Evolutionary conservation across 73 alveolate genomes (phyloP).

Genomic region (Paramecium pentaurelia): DNA sequence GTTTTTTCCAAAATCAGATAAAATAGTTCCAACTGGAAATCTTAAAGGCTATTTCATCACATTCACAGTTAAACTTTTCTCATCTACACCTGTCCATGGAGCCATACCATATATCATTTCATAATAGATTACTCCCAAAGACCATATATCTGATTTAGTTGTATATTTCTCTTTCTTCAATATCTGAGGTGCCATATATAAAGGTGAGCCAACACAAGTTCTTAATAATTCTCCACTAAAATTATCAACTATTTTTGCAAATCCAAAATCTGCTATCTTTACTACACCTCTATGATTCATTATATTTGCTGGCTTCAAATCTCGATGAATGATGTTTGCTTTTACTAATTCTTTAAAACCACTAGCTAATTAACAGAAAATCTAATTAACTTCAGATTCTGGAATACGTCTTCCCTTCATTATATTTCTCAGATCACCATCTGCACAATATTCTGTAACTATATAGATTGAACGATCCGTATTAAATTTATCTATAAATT

Average conservation of each 20-base stretch:
- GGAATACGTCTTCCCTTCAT: conserved; percentile 29
- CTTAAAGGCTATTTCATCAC: background rate
- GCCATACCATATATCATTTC: conserved; percentile 56
- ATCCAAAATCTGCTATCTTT: conserved; percentile 60
- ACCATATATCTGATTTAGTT: conserved; percentile 53
- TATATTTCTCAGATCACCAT: conserved; percentile 33
- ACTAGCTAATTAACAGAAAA: conserved; percentile 6
- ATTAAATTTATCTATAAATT: conserved; percentile 17
- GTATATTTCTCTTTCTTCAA: conserved; percentile 23
- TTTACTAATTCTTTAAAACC: conserved; percentile 43
- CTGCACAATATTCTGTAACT: conserved; percentile 52
- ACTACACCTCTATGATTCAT: background rate
- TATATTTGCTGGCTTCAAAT: conserved; percentile 51
- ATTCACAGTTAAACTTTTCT: background rate
- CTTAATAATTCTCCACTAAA: background rate
- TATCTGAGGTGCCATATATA: conserved; percentile 58
- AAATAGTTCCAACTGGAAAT: background rate
- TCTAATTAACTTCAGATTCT: conserved; percentile 29
- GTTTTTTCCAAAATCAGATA: background rate
- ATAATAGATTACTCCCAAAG: conserved; percentile 55
- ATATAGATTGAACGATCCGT: background rate
- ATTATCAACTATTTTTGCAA: conserved; percentile 45
- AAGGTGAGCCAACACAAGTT: conserved; percentile 58
- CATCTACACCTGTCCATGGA: conserved; percentile 55
- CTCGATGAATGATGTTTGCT: conserved; percentile 21